Percentiles rank a stretch among this genome's conserved stretches.
Evolutionary conservation across 106 monocot genomes (phyloP).

Genomic region (Cymbidium sinense): DNA sequence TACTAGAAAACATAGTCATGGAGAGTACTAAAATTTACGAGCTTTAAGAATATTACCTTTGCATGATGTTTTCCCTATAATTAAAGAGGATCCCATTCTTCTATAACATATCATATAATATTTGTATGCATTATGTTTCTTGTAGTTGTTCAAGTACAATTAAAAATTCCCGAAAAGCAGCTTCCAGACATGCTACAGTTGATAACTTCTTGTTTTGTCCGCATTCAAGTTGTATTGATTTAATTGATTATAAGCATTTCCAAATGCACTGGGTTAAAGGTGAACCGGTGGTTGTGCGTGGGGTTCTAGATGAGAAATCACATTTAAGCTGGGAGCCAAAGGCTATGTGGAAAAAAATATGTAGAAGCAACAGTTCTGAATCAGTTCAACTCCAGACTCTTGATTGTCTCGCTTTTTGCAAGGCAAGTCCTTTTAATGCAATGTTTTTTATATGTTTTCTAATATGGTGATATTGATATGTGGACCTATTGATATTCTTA

Average conservation of each 20-base stretch:
- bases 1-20: too few species aligned
- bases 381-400: conserved; percentile 29
- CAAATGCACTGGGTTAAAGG: conserved; percentile 59
- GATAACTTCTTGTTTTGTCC: conserved; percentile 72
- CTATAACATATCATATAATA: too few species aligned
- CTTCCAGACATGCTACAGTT: conserved; percentile 34
- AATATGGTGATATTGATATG: not conserved
- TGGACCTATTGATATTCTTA: not conserved
- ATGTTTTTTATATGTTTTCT: not conserved
- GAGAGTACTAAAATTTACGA: too few species aligned
- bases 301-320: conserved; percentile 30
- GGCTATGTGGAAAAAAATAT: conserved; percentile 41
- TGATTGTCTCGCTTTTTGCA: conserved; percentile 61
- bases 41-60: too few species aligned
- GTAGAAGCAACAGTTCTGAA: conserved; percentile 21
- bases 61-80: too few species aligned
- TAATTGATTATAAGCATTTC: conserved; percentile 38
- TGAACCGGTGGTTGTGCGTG: conserved; percentile 69
- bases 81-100: too few species aligned
- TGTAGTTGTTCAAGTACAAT: conserved; percentile 9
- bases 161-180: conserved; percentile 43
- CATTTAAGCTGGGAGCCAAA: conserved; percentile 60
- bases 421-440: conserved; percentile 28
- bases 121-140: too few species aligned
- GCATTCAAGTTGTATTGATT: conserved; percentile 14